Evolutionary conservation across 345 rosid species (phyloP).

Genomic region (Corymbia maculata): DNA sequence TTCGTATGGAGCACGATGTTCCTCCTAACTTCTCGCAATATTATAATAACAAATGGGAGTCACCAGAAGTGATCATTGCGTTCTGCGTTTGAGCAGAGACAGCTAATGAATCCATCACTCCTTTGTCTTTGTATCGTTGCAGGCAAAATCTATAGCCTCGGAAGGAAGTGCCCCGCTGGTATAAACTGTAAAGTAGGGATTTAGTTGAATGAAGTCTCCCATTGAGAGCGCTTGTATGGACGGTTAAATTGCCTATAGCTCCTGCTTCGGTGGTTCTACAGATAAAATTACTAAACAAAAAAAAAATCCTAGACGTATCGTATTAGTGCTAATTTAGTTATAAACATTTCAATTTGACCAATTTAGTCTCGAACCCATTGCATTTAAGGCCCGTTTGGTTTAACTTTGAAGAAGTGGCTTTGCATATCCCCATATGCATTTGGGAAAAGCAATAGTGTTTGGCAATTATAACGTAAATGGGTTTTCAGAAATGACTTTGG

Average conservation of each 20-base stretch:
- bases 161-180: neutral
- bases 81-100: neutral
- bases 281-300: neutral
- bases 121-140: neutral
- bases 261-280: neutral
- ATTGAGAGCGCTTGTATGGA: neutral
- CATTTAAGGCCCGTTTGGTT: too few relatives aligned
- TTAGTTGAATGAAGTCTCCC: neutral
- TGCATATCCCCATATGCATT: too few relatives aligned
- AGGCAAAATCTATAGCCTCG: neutral
- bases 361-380: too few relatives aligned
- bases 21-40: neutral
- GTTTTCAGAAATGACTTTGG: too few relatives aligned
- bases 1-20: neutral
- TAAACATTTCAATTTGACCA: too few relatives aligned
- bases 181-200: neutral
- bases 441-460: too few relatives aligned
- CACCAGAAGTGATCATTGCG: neutral
- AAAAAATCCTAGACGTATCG: too few relatives aligned
- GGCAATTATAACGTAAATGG: too few relatives aligned
- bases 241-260: neutral
- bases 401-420: too few relatives aligned
- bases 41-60: neutral
- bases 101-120: neutral
- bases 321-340: neutral